Evolutionary conservation across 2,329 filamentous ascomycete species (phyloP).

Genomic region (Aspergillus pseudonomiae): DNA sequence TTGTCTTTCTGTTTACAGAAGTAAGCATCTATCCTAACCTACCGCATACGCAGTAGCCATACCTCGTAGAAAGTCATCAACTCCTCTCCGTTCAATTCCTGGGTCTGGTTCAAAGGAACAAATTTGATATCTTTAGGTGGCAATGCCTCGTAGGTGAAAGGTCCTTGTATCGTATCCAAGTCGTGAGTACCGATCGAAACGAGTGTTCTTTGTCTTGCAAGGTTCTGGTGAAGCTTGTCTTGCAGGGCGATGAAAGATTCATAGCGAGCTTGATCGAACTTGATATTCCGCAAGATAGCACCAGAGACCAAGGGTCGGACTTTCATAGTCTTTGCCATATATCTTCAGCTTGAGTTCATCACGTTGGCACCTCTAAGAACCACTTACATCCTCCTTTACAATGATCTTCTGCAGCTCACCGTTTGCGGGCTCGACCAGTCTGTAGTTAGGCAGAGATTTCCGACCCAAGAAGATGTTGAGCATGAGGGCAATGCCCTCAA

Average conservation of each 20-base stretch:
- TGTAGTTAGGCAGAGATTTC: slow-evolving; percentile 76
- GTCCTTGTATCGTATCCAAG: slow-evolving; percentile 87
- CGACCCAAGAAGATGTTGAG: slow-evolving; percentile 91
- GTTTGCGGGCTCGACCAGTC: slow-evolving; percentile 69
- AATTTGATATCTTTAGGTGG: slow-evolving; percentile 92
- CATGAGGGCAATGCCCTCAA: slow-evolving; percentile 94
- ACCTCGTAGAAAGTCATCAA: slow-evolving; percentile 91
- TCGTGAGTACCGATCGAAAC: slow-evolving; percentile 99
- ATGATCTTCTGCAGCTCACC: slow-evolving; percentile 79
- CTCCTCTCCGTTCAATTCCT: slow-evolving; percentile 83
- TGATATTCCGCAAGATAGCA: slow-evolving; percentile 85
- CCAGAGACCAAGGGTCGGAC: slow-evolving; percentile 88
- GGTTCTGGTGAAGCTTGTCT: slow-evolving; percentile 96
- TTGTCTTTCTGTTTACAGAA: slow-evolving; percentile 71
- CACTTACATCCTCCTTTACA: slow-evolving; percentile 66
- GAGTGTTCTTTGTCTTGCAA: slow-evolving; percentile 87
- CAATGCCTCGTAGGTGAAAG: slow-evolving; percentile 94
- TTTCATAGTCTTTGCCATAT: slow-evolving; percentile 61
- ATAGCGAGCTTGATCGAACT: slow-evolving; percentile 87
- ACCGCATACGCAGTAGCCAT: slow-evolving; percentile 18
- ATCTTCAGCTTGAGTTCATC: slow-evolving; percentile 6
- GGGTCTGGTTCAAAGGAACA: slow-evolving; percentile 83
- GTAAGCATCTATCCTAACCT: slow-evolving; percentile 14
- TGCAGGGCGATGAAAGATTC: slow-evolving; percentile 97
- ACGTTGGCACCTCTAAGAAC: slow-evolving; percentile 9